Percentiles rank a stretch among this genome's conserved stretches.
Evolutionary conservation across 805 yeast species (phyloP).

Genomic region (Starmerella stigmatis): DNA sequence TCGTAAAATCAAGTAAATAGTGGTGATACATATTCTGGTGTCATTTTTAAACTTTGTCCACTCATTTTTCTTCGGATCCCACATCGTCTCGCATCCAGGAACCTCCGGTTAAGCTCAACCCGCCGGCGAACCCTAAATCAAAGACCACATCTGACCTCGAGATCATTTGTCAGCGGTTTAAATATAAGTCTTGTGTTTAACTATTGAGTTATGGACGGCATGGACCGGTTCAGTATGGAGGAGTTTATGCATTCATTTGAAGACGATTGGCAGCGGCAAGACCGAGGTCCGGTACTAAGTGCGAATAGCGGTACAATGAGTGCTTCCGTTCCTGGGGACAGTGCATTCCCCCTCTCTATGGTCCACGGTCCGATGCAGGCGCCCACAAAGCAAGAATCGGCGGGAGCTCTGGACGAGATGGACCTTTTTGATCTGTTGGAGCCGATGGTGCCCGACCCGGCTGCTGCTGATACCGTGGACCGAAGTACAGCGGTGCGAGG

Average conservation of each 20-base stretch:
- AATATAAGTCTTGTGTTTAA: background rate
- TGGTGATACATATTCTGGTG: no score
- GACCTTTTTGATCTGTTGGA: constrained; percentile 1
- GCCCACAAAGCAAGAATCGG: background rate
- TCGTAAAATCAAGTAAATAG: no score
- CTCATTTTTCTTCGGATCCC: no score
- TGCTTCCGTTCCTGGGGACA: background rate
- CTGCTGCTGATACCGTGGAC: background rate
- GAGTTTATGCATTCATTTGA: constrained; percentile 4
- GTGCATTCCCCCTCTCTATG: background rate
- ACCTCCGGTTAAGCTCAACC: background rate
- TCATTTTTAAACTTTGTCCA: no score
- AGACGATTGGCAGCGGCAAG: constrained; percentile 3
- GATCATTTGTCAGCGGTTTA: constrained; percentile 4
- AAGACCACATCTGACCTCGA: constrained; percentile 1
- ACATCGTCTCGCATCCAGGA: background rate
- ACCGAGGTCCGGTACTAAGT: background rate
- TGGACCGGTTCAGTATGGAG: constrained; percentile 7
- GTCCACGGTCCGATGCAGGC: background rate
- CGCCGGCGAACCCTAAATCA: background rate
- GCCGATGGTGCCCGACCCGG: background rate
- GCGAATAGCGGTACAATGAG: background rate
- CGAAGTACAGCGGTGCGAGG: background rate
- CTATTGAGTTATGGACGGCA: background rate
- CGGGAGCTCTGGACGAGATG: background rate